phyloP scores from a whole-genome alignment of 164 flowering plant genomes.

The Liriodendron chinense region DNA sequence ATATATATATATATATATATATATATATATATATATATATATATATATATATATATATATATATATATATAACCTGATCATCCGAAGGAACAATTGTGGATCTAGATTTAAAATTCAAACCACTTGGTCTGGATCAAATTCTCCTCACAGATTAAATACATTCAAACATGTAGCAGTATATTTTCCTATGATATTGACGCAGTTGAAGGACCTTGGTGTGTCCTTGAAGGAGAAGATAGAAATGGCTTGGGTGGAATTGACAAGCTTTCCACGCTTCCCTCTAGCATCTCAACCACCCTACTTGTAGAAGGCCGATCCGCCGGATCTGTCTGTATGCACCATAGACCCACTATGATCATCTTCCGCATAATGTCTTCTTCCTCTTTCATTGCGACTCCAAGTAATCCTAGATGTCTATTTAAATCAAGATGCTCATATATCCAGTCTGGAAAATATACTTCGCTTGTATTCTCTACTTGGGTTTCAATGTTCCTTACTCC shows the following conservation, averaged over 20 bases:
- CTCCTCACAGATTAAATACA: too few relatives aligned
- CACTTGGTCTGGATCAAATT: too few relatives aligned
- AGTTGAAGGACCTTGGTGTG: not conserved
- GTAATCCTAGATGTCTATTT: not conserved
- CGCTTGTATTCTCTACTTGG: not conserved
- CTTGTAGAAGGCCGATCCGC: not conserved
- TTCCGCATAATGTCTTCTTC: not conserved
- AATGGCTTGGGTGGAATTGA: conserved; percentile 7
- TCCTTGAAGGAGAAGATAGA: not conserved
- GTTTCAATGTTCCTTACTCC: not conserved
- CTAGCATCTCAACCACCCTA: conserved; percentile 4
- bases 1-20: too few relatives aligned
- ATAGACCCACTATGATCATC: conserved; percentile 3
- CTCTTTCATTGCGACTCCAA: not conserved
- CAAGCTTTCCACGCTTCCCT: not conserved
- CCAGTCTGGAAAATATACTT: conserved; percentile 9
- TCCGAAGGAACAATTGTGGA: too few relatives aligned
- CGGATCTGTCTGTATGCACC: conserved; percentile 7
- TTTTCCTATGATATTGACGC: not conserved
- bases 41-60: too few relatives aligned
- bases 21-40: too few relatives aligned
- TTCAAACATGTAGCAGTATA: too few relatives aligned
- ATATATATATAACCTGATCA: too few relatives aligned
- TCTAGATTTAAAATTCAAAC: too few relatives aligned
- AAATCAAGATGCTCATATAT: not conserved